phyloP scores from a whole-genome alignment of 2,329 filamentous ascomycete species.

The Penicillium sp. region DNA sequence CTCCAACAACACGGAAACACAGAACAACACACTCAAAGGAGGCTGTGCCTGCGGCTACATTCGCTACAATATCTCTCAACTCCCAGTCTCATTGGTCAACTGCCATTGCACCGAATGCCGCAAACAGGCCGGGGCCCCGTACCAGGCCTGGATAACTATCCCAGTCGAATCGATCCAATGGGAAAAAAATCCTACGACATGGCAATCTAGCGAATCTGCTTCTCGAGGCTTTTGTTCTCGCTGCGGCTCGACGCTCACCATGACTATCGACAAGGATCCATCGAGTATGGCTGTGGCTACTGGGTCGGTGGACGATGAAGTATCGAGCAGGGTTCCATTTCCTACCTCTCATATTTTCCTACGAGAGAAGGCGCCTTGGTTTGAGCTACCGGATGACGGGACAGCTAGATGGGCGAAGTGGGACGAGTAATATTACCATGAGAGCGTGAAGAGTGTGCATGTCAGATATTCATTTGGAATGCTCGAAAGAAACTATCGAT shows the following conservation, averaged over 20 bases:
- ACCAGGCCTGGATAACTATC: slow-evolving; percentile 41
- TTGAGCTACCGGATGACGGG: slow-evolving; percentile 36
- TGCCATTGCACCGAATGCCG: slow-evolving; percentile 50
- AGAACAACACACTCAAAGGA: too few species aligned
- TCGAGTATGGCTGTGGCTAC: slow-evolving; percentile 34
- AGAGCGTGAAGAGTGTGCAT: not conserved
- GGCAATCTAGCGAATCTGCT: slow-evolving; percentile 39
- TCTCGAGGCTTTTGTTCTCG: slow-evolving; percentile 42
- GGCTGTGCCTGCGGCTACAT: slow-evolving; percentile 44
- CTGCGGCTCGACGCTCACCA: slow-evolving; percentile 46
- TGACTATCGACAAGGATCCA: slow-evolving; percentile 36
- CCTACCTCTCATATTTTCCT: slow-evolving; percentile 43
- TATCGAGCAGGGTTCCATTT: slow-evolving; percentile 14
- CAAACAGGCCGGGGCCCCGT: slow-evolving; percentile 45
- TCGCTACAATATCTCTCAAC: slow-evolving; percentile 36
- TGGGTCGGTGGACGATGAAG: slow-evolving; percentile 41
- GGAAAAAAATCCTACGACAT: slow-evolving; percentile 27
- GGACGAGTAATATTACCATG: slow-evolving; percentile 2
- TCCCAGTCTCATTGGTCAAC: slow-evolving; percentile 35
- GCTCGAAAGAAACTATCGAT: too few species aligned
- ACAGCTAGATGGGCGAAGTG: slow-evolving; percentile 24
- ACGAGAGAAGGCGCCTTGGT: slow-evolving; percentile 39
- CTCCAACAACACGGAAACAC: too few species aligned
- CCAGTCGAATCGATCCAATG: slow-evolving; percentile 32
- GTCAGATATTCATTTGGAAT: too few species aligned